These are phyloP conservation scores for Anastatica hierochuntica DNA, from an alignment of 345 rosid species.

Conservation along the genomic window DNA sequence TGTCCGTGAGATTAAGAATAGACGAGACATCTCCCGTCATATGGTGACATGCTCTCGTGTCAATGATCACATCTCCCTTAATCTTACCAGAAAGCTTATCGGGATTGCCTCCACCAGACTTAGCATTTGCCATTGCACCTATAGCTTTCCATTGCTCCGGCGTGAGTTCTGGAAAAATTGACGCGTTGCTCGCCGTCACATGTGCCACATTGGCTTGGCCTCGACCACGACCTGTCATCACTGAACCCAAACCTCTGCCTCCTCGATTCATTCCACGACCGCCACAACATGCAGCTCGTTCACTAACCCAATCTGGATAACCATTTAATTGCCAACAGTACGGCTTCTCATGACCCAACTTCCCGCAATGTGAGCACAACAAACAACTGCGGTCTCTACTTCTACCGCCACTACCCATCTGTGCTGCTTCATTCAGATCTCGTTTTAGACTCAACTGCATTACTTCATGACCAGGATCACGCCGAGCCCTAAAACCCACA, in stretches of 20 bases:
- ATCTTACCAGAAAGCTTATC: background rate
- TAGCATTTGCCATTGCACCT: background rate
- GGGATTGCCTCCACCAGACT: background rate
- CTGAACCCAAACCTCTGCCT: background rate
- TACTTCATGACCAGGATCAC: background rate
- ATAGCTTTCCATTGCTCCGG: background rate
- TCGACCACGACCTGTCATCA: background rate
- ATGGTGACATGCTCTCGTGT: background rate
- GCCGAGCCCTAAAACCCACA: background rate
- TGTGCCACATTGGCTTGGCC: background rate
- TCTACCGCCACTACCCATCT: no score
- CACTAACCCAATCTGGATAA: background rate
- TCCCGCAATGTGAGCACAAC: background rate
- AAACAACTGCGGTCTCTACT: no score
- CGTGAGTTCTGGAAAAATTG: background rate
- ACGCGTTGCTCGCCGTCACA: background rate
- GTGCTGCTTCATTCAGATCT: no score
- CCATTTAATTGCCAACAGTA: background rate
- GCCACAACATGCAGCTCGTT: background rate
- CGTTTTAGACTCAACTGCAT: no score
- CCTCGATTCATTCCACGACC: background rate
- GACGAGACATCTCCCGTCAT: background rate
- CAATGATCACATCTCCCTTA: background rate
- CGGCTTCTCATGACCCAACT: background rate
- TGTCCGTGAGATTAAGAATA: no score